phyloP scores from a whole-genome alignment of 352 stramenopile species.

The Thraustochytrium striatum region DNA sequence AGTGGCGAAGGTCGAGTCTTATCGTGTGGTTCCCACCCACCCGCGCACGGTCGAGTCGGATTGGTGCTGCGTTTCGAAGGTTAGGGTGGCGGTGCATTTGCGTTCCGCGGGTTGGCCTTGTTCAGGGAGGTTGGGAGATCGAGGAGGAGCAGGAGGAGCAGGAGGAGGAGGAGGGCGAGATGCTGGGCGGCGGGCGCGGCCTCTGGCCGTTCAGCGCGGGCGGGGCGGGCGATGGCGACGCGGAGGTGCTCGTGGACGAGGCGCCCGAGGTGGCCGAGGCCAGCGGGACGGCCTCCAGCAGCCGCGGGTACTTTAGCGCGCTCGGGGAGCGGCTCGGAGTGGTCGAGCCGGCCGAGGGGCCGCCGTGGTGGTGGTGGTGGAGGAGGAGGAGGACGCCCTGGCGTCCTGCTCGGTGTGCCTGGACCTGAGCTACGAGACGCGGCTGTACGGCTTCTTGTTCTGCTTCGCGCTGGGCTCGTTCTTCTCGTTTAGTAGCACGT shows the following conservation, averaged over 20 bases:
- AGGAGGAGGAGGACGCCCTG: not conserved
- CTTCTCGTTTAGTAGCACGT: not conserved
- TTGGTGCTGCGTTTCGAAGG: no score
- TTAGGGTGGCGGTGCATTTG: no score
- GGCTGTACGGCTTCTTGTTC: slow-evolving; percentile 35
- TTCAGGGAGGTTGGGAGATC: no score
- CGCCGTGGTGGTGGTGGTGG: not conserved
- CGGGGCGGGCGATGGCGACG: not conserved
- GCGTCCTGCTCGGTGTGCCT: not conserved
- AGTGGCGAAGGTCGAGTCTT: no score
- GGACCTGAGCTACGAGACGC: slow-evolving; percentile 37
- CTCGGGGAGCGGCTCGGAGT: not conserved
- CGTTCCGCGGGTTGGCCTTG: no score
- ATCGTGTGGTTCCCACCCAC: no score
- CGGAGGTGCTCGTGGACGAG: slow-evolving; percentile 20
- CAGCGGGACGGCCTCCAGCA: slow-evolving; percentile 3
- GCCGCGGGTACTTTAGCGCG: not conserved
- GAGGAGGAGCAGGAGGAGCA: not conserved
- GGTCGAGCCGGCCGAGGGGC: not conserved
- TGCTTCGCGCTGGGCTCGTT: slow-evolving; percentile 30
- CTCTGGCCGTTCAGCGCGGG: slow-evolving; percentile 15
- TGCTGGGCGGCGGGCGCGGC: not conserved
- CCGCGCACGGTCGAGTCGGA: no score
- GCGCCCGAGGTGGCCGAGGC: slow-evolving; percentile 10
- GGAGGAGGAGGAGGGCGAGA: not conserved